These are phyloP conservation scores for Rhodamnia argentea DNA, from an alignment of 345 rosid genomes.

Conservation along the genomic window DNA sequence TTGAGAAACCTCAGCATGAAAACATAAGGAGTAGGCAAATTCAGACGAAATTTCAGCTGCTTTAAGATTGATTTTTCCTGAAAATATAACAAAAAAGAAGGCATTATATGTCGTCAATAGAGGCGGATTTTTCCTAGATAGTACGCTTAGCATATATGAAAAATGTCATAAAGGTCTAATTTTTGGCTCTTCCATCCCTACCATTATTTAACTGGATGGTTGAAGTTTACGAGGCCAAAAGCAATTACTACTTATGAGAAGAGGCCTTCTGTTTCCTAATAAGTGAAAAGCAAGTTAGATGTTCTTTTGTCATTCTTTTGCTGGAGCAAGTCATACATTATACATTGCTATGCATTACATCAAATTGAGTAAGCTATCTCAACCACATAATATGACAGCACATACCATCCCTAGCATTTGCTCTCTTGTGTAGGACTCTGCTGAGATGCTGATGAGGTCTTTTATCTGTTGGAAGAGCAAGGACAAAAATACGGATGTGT, in stretches of 20 bases:
- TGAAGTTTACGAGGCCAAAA: neutral
- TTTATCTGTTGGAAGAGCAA: constrained; percentile 42
- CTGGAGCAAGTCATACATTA: neutral
- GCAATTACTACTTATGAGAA: neutral
- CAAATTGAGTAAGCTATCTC: neutral
- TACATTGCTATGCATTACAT: neutral
- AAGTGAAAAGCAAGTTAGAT: neutral
- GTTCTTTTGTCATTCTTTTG: neutral
- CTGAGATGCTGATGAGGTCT: constrained; percentile 82
- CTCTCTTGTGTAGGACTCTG: constrained; percentile 67
- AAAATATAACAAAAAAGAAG: constrained; percentile 16
- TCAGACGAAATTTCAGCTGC: constrained; percentile 73
- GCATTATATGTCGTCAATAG: neutral
- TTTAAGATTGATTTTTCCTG: constrained; percentile 80
- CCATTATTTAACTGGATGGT: neutral
- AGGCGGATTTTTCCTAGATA: neutral
- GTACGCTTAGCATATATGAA: neutral
- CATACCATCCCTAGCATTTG: constrained; percentile 73
- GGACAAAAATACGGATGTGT: neutral
- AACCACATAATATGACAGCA: neutral
- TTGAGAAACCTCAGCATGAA: constrained; percentile 92
- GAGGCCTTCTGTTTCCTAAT: neutral
- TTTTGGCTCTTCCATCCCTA: neutral
- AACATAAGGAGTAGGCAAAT: constrained; percentile 79
- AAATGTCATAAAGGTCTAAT: neutral